Percentiles rank a stretch among this genome's conserved stretches.
Evolutionary conservation across 257 asterid species (phyloP).

Genomic region (Fraxinus pennsylvanica): DNA sequence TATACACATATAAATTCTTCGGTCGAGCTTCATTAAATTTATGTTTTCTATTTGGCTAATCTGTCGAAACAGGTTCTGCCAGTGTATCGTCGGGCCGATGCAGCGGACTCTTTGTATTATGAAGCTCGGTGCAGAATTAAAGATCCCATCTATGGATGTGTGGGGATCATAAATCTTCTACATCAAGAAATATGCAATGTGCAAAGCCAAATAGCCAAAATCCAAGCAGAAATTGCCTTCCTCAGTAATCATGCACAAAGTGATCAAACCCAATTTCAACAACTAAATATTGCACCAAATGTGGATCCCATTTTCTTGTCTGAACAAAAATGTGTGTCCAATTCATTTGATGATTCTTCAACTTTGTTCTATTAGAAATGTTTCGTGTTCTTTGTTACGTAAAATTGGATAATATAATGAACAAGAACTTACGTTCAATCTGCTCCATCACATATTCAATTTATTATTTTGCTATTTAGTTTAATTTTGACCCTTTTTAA

Average conservation of each 20-base stretch:
- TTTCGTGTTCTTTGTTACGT: background rate
- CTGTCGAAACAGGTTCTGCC: conserved; percentile 47
- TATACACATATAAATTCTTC: background rate
- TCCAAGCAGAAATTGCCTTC: conserved; percentile 46
- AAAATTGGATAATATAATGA: background rate
- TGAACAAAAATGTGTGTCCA: background rate
- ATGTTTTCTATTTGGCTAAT: background rate
- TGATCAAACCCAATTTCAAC: background rate
- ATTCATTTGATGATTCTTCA: conserved; percentile 24
- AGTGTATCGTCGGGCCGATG: conserved; percentile 41
- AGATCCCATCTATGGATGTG: conserved; percentile 68
- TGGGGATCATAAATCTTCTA: conserved; percentile 44
- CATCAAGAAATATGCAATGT: conserved; percentile 45
- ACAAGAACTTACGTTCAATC: background rate
- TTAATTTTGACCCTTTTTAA: too few relatives aligned
- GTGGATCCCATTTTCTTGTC: background rate
- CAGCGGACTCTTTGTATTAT: conserved; percentile 54
- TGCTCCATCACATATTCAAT: too few relatives aligned
- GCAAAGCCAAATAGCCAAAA: conserved; percentile 47
- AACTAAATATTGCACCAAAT: conserved; percentile 8
- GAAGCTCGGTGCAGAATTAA: conserved; percentile 60
- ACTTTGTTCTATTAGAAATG: conserved; percentile 26
- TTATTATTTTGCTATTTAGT: too few relatives aligned
- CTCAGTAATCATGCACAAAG: conserved; percentile 3
- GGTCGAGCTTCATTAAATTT: background rate